These are phyloP conservation scores for Penicillium sp. DNA, from an alignment of 2,329 filamentous ascomycete genomes.

Conservation along the genomic window DNA sequence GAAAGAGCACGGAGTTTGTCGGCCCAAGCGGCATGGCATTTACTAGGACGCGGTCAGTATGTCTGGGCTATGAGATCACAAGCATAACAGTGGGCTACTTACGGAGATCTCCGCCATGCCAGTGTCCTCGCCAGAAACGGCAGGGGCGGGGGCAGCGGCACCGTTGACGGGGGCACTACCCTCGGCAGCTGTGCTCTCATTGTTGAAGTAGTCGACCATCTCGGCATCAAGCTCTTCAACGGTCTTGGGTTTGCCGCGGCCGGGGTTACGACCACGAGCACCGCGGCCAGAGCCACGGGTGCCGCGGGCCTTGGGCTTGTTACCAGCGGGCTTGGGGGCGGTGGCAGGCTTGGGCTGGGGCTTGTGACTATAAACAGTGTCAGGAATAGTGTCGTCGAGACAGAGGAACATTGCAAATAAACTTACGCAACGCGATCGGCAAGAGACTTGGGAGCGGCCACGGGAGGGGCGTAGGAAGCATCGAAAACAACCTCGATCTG, in stretches of 20 bases:
- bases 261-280: conserved; percentile 53
- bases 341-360: conserved; percentile 77
- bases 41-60: conserved; percentile 4
- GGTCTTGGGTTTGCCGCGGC: conserved; percentile 73
- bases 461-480: conserved; percentile 62
- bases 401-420: conserved; percentile 7
- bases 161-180: conserved; percentile 42
- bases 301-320: conserved; percentile 4
- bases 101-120: conserved; percentile 55
- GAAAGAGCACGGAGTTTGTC: conserved; percentile 1
- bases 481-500: conserved; percentile 89
- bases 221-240: conserved; percentile 93
- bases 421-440: conserved; percentile 74
- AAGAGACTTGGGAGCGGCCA: conserved; percentile 65
- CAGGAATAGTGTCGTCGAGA: neutral
- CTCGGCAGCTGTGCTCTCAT: conserved; percentile 37
- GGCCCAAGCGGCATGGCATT: neutral
- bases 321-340: conserved; percentile 57
- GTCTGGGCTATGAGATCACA: neutral
- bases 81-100: conserved; percentile 18
- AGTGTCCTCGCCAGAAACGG: conserved; percentile 47
- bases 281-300: conserved; percentile 45
- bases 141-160: conserved; percentile 44
- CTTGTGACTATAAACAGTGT: conserved; percentile 49
- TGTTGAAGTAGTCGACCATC: conserved; percentile 88